These are phyloP conservation scores for Physaria fendleri DNA, from an alignment of 345 rosid genomes.

Conservation along the genomic window DNA sequence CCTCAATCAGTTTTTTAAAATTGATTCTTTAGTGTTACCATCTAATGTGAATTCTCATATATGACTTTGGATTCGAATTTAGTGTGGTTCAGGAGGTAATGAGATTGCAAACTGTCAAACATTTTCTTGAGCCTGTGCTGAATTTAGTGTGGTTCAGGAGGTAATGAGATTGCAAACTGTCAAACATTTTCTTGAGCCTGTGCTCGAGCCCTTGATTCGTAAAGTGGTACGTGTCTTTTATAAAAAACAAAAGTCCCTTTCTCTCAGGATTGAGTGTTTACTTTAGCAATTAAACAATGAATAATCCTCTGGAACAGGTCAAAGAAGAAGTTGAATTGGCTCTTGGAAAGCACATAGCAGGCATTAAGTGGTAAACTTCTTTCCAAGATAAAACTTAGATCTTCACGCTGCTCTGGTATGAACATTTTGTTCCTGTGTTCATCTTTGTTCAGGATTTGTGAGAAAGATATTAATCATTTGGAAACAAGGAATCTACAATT, in stretches of 20 bases:
- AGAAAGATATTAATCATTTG: slow-evolving; percentile 48
- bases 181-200: slow-evolving; percentile 71
- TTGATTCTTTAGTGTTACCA: not conserved
- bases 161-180: slow-evolving; percentile 71
- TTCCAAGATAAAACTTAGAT: not conserved
- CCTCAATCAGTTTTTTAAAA: not conserved
- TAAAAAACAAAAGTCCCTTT: not conserved
- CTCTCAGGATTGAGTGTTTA: not conserved
- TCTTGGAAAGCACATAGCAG: slow-evolving; percentile 59
- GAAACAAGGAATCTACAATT: slow-evolving; percentile 64
- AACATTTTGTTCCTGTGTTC: not conserved
- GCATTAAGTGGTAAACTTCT: slow-evolving; percentile 50
- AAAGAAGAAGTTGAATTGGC: slow-evolving; percentile 95
- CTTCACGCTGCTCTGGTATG: not conserved
- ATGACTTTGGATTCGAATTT: slow-evolving; percentile 21
- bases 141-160: slow-evolving; percentile 84
- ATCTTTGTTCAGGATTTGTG: slow-evolving; percentile 49
- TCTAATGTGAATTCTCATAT: slow-evolving; percentile 15
- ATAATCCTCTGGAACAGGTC: slow-evolving; percentile 45
- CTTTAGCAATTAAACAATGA: not conserved
- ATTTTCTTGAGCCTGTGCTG: slow-evolving; percentile 64
- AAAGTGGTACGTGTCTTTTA: slow-evolving; percentile 61
- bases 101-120: slow-evolving; percentile 62
- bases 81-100: slow-evolving; percentile 95
- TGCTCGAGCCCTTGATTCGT: slow-evolving; percentile 90